Evolutionary conservation across 2,329 filamentous ascomycete species (phyloP).

Genomic region (Aspergillus luchuensis): DNA sequence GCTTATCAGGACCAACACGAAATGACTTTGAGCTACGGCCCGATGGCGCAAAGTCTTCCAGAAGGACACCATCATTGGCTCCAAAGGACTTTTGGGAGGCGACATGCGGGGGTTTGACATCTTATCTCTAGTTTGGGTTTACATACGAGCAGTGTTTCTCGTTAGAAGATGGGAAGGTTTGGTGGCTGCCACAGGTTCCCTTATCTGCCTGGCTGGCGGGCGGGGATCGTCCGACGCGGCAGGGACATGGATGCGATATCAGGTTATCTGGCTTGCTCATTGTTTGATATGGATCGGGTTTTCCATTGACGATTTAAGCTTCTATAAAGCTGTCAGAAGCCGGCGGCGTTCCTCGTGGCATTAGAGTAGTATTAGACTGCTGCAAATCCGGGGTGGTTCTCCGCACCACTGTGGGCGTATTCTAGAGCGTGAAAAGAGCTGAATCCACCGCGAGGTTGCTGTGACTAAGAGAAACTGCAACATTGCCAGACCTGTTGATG

Average conservation of each 20-base stretch:
- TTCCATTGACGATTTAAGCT: neutral
- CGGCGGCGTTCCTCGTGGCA: slow-evolving; percentile 4
- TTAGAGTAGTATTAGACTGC: neutral
- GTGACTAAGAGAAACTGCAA: neutral
- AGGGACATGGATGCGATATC: neutral
- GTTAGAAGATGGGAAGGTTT: neutral
- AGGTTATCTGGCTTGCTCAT: neutral
- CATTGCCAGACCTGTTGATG: neutral
- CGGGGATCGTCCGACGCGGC: neutral
- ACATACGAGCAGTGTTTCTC: neutral
- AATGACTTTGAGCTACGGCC: slow-evolving; percentile 11
- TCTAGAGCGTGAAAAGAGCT: neutral
- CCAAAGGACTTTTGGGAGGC: neutral
- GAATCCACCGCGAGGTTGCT: neutral
- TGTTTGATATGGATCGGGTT: neutral
- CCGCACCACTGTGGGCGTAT: neutral
- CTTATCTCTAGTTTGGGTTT: slow-evolving; percentile 1
- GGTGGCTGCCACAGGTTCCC: neutral
- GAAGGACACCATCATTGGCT: slow-evolving; percentile 12
- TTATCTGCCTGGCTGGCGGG: neutral
- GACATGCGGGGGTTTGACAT: neutral
- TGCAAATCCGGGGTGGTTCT: slow-evolving; percentile 7
- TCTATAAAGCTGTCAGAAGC: neutral
- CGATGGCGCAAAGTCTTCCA: slow-evolving; percentile 8
- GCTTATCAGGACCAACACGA: slow-evolving; percentile 17